phyloP scores from a whole-genome alignment of 768 basidiomycete genomes.

The Suillus sp. region DNA sequence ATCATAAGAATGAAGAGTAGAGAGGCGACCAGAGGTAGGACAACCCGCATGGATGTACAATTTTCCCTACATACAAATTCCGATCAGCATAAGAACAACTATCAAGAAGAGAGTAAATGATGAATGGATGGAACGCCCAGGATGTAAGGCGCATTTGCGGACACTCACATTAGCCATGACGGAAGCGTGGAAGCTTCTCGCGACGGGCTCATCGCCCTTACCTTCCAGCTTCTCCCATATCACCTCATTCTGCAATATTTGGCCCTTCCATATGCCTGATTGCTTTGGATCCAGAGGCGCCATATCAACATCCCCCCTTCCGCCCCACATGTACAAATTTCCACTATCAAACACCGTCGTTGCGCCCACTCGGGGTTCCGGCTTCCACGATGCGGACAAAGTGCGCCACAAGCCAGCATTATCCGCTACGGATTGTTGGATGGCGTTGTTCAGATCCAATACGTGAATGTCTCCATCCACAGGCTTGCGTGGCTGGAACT shows the following conservation, averaged over 20 bases:
- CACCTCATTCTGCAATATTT: conserved; percentile 10
- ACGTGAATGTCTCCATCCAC: conserved; percentile 37
- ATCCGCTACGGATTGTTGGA: conserved; percentile 5
- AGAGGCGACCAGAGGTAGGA: conserved; percentile 38
- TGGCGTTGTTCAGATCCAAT: conserved; percentile 23
- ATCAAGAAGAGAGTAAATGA: not conserved
- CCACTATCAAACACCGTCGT: conserved; percentile 22
- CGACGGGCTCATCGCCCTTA: conserved; percentile 34
- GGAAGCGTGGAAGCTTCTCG: conserved; percentile 41
- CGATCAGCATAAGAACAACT: not conserved
- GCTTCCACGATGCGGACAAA: conserved; percentile 25
- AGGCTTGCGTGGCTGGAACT: conserved; percentile 44
- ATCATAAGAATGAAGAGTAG: conserved; percentile 38
- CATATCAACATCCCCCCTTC: conserved; percentile 44
- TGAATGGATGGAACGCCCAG: not conserved
- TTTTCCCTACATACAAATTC: conserved; percentile 24
- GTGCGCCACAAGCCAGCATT: conserved; percentile 20
- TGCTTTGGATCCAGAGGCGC: conserved; percentile 34
- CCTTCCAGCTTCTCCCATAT: conserved; percentile 35
- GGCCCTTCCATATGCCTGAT: conserved; percentile 34
- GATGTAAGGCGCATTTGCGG: not conserved
- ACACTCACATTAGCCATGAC: conserved; percentile 30
- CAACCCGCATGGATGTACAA: conserved; percentile 46
- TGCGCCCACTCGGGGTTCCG: conserved; percentile 29
- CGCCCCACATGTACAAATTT: conserved; percentile 46